Percentiles rank a stretch among this genome's conserved stretches.
These are phyloP conservation scores for Hypoxylon sp. DNA, from an alignment of 2,329 filamentous ascomycete genomes.

Conservation along the genomic window DNA sequence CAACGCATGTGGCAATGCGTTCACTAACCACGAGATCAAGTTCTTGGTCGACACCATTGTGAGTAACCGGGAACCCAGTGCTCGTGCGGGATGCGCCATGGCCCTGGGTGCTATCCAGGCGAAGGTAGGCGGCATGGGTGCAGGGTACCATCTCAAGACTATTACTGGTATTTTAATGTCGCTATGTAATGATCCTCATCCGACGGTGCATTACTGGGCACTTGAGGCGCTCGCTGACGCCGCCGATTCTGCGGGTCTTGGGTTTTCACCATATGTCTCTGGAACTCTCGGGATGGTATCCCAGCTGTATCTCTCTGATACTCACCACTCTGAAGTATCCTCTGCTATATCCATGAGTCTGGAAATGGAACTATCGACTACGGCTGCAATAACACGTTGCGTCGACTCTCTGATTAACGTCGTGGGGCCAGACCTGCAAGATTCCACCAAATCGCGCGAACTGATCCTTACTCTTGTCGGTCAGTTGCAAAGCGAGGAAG, in stretches of 20 bases:
- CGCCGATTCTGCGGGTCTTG: constrained; percentile 91
- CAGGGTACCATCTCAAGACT: constrained; percentile 94
- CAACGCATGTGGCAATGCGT: constrained; percentile 84
- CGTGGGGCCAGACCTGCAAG: constrained; percentile 93
- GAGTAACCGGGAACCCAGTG: constrained; percentile 91
- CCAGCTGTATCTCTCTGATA: constrained; percentile 91
- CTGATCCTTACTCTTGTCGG: constrained; percentile 89
- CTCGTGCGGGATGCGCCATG: constrained; percentile 93
- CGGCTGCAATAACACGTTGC: constrained; percentile 86
- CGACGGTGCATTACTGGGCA: constrained; percentile 96
- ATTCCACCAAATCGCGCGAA: constrained; percentile 90
- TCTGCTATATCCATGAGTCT: constrained; percentile 90
- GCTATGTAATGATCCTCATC: constrained; percentile 93
- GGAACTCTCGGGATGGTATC: constrained; percentile 94
- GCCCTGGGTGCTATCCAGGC: constrained; percentile 94
- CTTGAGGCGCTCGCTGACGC: constrained; percentile 89
- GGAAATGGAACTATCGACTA: constrained; percentile 86
- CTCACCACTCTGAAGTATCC: constrained; percentile 87
- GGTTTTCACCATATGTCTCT: constrained; percentile 90
- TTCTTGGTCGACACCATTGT: constrained; percentile 95
- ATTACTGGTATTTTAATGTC: constrained; percentile 99
- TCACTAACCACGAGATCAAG: constrained; percentile 92
- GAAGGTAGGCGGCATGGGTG: constrained; percentile 97
- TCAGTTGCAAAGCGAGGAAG: constrained; percentile 84
- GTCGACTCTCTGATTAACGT: constrained; percentile 98